Base-by-base conservation (phyloP, 768 basidiomycete genomes). In the Amyloporia xantha region DNA sequence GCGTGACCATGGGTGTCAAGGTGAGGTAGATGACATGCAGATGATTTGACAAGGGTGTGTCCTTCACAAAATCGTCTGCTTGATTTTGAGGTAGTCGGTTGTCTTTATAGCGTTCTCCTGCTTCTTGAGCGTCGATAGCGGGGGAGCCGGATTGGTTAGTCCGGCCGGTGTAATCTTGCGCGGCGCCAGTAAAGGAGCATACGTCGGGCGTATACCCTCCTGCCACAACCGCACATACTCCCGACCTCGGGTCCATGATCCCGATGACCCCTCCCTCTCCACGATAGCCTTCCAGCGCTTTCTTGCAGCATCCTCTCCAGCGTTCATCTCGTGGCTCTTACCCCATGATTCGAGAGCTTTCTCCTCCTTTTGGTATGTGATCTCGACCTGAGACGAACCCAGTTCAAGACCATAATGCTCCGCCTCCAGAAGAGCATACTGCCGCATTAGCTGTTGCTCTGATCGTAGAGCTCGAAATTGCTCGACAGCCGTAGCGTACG, bases 401-500 rank as follows among this genome's bases (percentile, higher is more conserved):
- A 88, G 89, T 28, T 68, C 61, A 13, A 79, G 81, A 35, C 93
- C 93, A 60, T 86, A 76, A 6, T 78, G 66, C 56, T 85, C 74
- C 12, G 93, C 92, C 67, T 98, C 92, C 59, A 82, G 70, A 15
- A 75, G 77, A 17, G 95, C 94, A 45, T 90, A 79, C 2, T 75
- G 71, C 33, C 80, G 82, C 2, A 89, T 77, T 42, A 91, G 75
- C 58, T 91, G 79, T 58, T 87, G 84, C 65, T 90, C 86, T 28
- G 91, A 83, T 33, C 93, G 84, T 35, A 99, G 75, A 13, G 90
- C 73, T 40, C 90, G 86, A 69, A 93, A 99, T 66, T 98, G 91
- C 4, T 81, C 75, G 9, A 93, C 75, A 24, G 91, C 85, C 10
- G 72, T 68, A 2, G 76, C 74, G 65, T 99, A 99, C 11, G 96